Conservation (phyloP, 2,329 filamentous ascomycete genomes). For the Scytalidium lignicola region DNA sequence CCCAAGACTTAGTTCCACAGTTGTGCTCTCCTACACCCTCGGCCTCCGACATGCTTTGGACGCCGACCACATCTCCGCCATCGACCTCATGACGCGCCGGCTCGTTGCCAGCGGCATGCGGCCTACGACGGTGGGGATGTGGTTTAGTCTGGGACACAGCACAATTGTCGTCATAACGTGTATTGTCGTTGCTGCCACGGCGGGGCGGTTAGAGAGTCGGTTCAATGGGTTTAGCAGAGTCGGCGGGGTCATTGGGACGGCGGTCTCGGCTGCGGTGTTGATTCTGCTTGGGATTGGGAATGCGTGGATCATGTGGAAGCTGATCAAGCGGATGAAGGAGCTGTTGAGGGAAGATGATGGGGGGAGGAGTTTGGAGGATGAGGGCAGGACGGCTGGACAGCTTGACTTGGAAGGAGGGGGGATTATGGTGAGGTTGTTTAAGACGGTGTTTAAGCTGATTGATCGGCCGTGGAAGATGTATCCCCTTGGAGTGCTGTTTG, state of each 20-base stretch:
- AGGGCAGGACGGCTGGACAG: constrained; percentile 24
- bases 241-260: constrained; percentile 85
- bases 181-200: constrained; percentile 85
- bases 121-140: constrained; percentile 89
- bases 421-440: constrained; percentile 65
- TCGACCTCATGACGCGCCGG: constrained; percentile 89
- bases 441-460: constrained; percentile 69
- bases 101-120: constrained; percentile 79
- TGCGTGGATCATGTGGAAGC: constrained; percentile 74
- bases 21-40: constrained; percentile 80
- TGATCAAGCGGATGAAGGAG: constrained; percentile 62
- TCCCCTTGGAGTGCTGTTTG: constrained; percentile 81
- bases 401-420: constrained; percentile 74
- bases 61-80: constrained; percentile 85
- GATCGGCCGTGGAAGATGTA: constrained; percentile 93
- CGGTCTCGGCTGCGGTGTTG: constrained; percentile 77
- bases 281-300: constrained; percentile 81
- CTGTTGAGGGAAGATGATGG: constrained; percentile 44
- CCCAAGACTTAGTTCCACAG: constrained; percentile 66
- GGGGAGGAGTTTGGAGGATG: constrained; percentile 17
- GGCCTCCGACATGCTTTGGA: constrained; percentile 93
- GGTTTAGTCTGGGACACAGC: constrained; percentile 89
- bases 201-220: constrained; percentile 71
- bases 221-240: constrained; percentile 77
- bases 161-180: constrained; percentile 90